These are phyloP conservation scores for Camellia lanceoleosa DNA, from an alignment of 148 eudicot genomes.

Conservation along the genomic window DNA sequence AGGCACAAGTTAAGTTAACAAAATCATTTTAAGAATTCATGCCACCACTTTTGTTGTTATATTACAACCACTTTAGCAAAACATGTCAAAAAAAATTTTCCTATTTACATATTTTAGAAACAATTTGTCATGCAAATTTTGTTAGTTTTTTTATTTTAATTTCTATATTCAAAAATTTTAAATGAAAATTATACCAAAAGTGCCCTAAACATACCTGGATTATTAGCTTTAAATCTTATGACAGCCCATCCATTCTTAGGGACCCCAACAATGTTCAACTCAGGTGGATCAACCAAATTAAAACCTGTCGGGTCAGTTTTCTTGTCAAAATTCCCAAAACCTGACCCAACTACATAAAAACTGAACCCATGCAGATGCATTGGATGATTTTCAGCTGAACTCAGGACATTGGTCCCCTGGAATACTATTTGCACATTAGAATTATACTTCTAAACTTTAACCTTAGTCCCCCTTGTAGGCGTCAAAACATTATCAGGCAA, in stretches of 20 bases:
- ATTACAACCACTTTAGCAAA: too few species aligned
- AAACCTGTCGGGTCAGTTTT: not conserved
- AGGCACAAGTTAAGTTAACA: too few species aligned
- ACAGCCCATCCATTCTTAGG: constrained; percentile 28
- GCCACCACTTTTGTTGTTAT: too few species aligned
- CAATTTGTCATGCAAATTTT: too few species aligned
- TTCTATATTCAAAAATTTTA: too few species aligned
- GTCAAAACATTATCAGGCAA: constrained; percentile 6
- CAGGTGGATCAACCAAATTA: constrained; percentile 23
- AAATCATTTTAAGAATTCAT: too few species aligned
- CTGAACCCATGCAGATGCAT: constrained; percentile 28
- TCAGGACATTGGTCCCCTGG: constrained; percentile 22
- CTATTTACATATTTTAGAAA: too few species aligned
- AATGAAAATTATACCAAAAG: too few species aligned
- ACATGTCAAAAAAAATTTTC: too few species aligned
- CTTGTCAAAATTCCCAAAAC: constrained; percentile 13
- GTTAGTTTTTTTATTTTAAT: too few species aligned
- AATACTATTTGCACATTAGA: constrained; percentile 19
- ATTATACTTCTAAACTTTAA: constrained; percentile 14
- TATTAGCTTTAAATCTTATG: constrained; percentile 26
- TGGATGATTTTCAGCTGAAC: constrained; percentile 24
- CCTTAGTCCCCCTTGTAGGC: constrained; percentile 13
- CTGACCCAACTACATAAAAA: constrained; percentile 23
- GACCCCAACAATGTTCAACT: constrained; percentile 22
- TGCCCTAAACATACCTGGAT: constrained; percentile 18